Base-by-base conservation (phyloP, 495 filamentous ascomycete genomes). In the Pyronema omphalodes region DNA sequence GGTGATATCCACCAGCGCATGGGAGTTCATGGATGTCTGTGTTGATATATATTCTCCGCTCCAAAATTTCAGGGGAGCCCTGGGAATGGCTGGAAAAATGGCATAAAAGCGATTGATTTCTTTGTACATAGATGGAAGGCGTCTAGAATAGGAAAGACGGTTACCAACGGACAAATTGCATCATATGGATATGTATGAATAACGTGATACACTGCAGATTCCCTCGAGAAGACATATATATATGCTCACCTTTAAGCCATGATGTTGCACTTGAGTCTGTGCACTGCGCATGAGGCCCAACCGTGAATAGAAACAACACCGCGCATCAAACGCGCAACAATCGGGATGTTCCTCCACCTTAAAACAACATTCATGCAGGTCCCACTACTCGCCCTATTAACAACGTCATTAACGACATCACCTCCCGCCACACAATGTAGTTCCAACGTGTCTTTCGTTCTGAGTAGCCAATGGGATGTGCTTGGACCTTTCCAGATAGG, bases 401-500 rank as follows among this genome's bases (percentile, higher is more conserved):
- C 23, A 29, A 29, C 23, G 1, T 29, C 23, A 29, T 29, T 29
- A 29, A 29, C 23, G 23, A 29, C 23, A 29, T 5, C 23, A 29
- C 23, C 23, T 2, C 1, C 39, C 39, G 11, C 39, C 11, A 17
- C 39, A 41, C 39, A 41, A 41, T 41, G 39, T 17, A 29, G 2
- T 5, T 29, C 7, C 1, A 41, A 41, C 39, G 39, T 7, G 11
- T 41, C 15, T 3, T 41, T 41, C 7, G 15, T 3, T 6, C 15
- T 41, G 11, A 41, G 39, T 6, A 12, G 9, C 17, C 58, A 53
- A 37, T 79, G 76, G 74, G 59, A 79, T 44, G 54, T 78, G 8
- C 67, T 80, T 9, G 78, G 77, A 6, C 78, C 78, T 6, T 80
- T 80, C 59, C 73, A 75, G 60, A 74, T 74, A 40, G 77, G 78